These are phyloP conservation scores for Polygonum aviculare DNA, from an alignment of 148 eudicot species.

Conservation along the genomic window DNA sequence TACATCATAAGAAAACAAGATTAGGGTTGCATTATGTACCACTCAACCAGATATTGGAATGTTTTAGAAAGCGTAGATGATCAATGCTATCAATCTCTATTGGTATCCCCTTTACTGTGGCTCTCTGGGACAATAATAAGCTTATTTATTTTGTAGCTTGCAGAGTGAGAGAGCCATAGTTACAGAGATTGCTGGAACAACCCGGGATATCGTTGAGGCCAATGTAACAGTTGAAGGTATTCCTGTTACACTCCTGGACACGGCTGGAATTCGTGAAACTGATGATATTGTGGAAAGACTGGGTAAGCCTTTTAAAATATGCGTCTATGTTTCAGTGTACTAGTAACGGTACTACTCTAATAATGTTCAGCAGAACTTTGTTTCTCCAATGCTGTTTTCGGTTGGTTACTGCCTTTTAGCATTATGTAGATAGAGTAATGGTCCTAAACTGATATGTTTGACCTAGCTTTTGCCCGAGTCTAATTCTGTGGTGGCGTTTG, in stretches of 20 bases:
- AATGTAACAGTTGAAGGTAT: constrained; percentile 70
- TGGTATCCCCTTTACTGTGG: background rate
- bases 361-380: background rate
- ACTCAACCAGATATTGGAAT: background rate
- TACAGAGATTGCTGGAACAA: constrained; percentile 95
- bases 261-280: constrained; percentile 97
- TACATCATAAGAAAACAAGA: background rate
- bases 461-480: background rate
- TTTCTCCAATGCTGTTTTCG: background rate
- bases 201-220: constrained; percentile 91
- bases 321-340: background rate
- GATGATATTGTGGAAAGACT: constrained; percentile 83
- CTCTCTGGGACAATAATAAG: constrained; percentile 9
- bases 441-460: background rate
- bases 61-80: background rate
- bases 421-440: background rate
- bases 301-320: constrained; percentile 35
- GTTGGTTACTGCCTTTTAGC: background rate
- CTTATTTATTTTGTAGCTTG: constrained; percentile 55
- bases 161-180: constrained; percentile 99
- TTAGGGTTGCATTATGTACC: background rate
- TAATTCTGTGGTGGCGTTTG: background rate
- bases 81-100: background rate
- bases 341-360: background rate
- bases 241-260: constrained; percentile 89